These are phyloP conservation scores for Raphanus raphanistrum DNA, from an alignment of 345 rosid species.

Conservation along the genomic window DNA sequence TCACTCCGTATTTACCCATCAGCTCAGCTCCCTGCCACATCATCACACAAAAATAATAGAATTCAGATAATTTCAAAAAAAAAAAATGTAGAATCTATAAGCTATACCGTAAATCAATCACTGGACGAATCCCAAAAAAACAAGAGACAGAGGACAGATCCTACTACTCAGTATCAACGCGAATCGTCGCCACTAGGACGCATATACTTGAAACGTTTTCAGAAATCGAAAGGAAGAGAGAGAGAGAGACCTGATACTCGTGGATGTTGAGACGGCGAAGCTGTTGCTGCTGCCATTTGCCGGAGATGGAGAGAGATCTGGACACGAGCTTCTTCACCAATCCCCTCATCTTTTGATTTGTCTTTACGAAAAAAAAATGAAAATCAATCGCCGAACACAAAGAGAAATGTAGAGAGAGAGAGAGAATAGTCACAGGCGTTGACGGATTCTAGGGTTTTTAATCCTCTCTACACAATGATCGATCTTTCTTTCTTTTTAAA, in stretches of 20 bases:
- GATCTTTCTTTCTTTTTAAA: too few relatives aligned
- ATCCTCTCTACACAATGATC: too few relatives aligned
- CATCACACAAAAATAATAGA: neutral
- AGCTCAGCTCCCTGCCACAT: conserved; percentile 77
- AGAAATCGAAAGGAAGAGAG: conserved; percentile 3
- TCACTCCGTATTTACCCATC: conserved; percentile 89
- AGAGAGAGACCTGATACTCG: conserved; percentile 74
- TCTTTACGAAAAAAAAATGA: neutral
- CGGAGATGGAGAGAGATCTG: conserved; percentile 75
- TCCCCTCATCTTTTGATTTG: conserved; percentile 57
- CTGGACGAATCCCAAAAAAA: too few relatives aligned
- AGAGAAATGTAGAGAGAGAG: neutral
- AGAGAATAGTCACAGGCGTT: conserved; percentile 9
- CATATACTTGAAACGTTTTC: neutral
- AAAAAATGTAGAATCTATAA: too few relatives aligned
- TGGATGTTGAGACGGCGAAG: conserved; percentile 98
- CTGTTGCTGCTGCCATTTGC: conserved; percentile 89
- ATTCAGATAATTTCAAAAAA: too few relatives aligned
- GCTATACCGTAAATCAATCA: too few relatives aligned
- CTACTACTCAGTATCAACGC: neutral
- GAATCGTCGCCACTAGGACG: neutral
- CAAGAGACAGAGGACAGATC: conserved; percentile 7
- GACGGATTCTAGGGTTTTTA: conserved; percentile 25
- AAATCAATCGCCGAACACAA: neutral
- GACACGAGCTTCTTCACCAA: conserved; percentile 70